Evolutionary conservation across 441 rosid genomes (phyloP).

Genomic region (Populus trichocarpa): DNA sequence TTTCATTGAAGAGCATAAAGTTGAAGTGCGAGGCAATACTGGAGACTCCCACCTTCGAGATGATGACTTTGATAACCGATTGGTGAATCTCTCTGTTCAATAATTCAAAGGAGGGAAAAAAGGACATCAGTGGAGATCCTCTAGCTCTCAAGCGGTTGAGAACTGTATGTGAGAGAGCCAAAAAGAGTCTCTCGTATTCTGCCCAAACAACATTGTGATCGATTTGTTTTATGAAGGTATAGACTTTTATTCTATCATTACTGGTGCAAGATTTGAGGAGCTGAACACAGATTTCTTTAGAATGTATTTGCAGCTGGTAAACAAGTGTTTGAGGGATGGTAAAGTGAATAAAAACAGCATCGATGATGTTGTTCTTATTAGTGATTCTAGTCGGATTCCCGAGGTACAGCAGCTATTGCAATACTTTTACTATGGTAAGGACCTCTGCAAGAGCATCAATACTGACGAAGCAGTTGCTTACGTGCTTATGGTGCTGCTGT

Average conservation of each 20-base stretch:
- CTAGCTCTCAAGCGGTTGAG: conserved; percentile 38
- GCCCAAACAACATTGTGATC: too few species aligned
- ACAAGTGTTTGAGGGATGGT: too few species aligned
- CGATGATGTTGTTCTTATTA: conserved; percentile 48
- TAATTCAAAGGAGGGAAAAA: conserved; percentile 62
- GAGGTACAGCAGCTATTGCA: conserved; percentile 66
- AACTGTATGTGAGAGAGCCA: conserved; percentile 16
- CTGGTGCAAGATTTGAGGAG: too few species aligned
- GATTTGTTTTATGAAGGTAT: too few species aligned
- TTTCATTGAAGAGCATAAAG: conserved; percentile 59
- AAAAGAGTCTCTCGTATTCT: conserved; percentile 30
- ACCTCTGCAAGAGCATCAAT: conserved; percentile 79
- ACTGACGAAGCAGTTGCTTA: conserved; percentile 39
- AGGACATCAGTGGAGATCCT: conserved; percentile 57
- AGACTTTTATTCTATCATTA: too few species aligned
- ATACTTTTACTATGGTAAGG: conserved; percentile 64
- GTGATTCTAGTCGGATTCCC: conserved; percentile 70
- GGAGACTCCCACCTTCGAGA: conserved; percentile 65
- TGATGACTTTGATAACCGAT: conserved; percentile 26
- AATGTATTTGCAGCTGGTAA: too few species aligned
- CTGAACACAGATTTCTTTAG: too few species aligned
- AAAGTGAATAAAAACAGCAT: too few species aligned
- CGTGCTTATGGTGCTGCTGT: conserved; percentile 60
- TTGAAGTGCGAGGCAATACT: conserved; percentile 58
- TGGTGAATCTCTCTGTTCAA: conserved; percentile 56